Evolutionary conservation across 306 rosid genomes (phyloP), one percentile per base, ranked within the genome.

Genomic region (Acacia crassicarpa): DNA sequence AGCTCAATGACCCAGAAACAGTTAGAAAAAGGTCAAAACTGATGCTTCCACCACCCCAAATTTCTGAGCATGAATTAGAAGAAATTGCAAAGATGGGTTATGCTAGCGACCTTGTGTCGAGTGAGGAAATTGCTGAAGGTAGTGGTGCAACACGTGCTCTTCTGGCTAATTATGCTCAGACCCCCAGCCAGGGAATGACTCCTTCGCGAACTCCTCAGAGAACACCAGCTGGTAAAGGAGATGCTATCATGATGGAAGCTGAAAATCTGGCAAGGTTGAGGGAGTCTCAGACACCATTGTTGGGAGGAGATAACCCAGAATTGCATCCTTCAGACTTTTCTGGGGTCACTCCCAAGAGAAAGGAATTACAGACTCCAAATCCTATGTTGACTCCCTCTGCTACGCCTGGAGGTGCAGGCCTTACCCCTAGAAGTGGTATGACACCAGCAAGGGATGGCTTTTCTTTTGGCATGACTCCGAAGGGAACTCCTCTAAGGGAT

Each of bases 11-110:
- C 84, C 96, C 98, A 5, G 98, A 92, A 88, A 85, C 97, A 15
- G 98, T 94, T 83, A 83, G 97, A 83, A 94, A 92, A 88, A 92
- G 97, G 71, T 92, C 98, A 40, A 94, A 91, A 83, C 86, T 94
- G 78, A 92, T 94, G 98, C 98, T 94, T 77, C 98, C 98, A 25
- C 91, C 97, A 14, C 98, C 98, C 76, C 98, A 94, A 78, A 94
- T 94, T 84, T 92, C 98, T 13, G 98, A 94, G 66, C 91, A 87
- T 75, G 98, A 94, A 83, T 81, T 94, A 82, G 98, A 94, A 80
- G 98, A 92, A 82, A 94, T 94, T 85, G 98, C 98, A 73, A 94
- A 90, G 91, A 90, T 94, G 93, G 97, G 97, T 74, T 92, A 91
- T 87, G 98, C 97, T 23, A 92, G 89, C 88, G 98, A 94, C 85